phyloP scores from a whole-genome alignment of 257 asterid species.

The Solanum paucissectum region DNA sequence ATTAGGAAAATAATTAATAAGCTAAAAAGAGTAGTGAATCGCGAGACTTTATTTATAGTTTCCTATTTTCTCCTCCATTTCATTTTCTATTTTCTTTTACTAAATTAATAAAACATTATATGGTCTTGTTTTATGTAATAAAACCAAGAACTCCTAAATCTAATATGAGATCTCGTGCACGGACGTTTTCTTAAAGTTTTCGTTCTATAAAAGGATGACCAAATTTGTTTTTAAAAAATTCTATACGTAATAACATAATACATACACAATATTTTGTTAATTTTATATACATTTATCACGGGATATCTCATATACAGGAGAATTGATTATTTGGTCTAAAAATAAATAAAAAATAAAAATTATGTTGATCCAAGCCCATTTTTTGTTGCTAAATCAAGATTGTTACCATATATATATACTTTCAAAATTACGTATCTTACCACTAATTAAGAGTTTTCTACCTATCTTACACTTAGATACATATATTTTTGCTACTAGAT shows the following conservation, averaged over 20 bases:
- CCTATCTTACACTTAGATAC: not conserved
- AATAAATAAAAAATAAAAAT: too few relatives aligned
- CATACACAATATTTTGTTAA: not conserved
- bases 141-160: not conserved
- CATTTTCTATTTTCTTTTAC: not conserved
- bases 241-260: not conserved
- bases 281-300: too few relatives aligned
- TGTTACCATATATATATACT: not conserved
- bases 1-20: too few relatives aligned
- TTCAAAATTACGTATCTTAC: too few relatives aligned
- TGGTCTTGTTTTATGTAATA: not conserved
- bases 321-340: too few relatives aligned
- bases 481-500: rapidly evolving
- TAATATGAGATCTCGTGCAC: not conserved
- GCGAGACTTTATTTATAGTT: not conserved
- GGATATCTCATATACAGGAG: not conserved
- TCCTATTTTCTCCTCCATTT: not conserved
- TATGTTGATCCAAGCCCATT: not conserved
- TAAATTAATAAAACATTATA: too few relatives aligned
- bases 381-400: not conserved
- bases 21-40: not conserved
- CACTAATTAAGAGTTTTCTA: too few relatives aligned
- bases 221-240: too few relatives aligned
- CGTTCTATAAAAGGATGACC: not conserved
- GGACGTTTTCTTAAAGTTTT: not conserved